Conservation (phyloP, 768 basidiomycete genomes). For the Leucosporidium yakuticum region DNA sequence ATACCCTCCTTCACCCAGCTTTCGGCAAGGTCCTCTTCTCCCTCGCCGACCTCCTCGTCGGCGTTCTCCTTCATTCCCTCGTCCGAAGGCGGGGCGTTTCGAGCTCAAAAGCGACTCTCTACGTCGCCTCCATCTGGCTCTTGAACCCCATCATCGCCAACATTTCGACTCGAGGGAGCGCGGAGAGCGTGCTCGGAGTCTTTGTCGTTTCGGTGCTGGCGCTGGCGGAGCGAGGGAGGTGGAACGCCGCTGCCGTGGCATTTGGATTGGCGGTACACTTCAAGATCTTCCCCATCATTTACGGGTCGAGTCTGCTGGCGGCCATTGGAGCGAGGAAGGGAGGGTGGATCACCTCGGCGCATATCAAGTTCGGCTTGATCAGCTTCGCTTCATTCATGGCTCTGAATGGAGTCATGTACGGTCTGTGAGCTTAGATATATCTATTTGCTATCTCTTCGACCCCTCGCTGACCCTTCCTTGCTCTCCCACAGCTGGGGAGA, state of each 20-base stretch:
- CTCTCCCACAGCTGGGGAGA: conserved; percentile 73
- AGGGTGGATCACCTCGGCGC: conserved; percentile 33
- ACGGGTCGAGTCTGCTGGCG: conserved; percentile 70
- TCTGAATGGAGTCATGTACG: conserved; percentile 63
- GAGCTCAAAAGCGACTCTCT: conserved; percentile 15
- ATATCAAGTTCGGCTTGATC: conserved; percentile 59
- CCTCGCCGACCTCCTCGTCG: conserved; percentile 71
- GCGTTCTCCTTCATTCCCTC: conserved; percentile 57
- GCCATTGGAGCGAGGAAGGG: conserved; percentile 22
- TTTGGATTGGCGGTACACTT: conserved; percentile 83
- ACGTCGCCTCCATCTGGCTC: conserved; percentile 60
- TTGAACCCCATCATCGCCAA: conserved; percentile 91
- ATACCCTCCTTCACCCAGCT: conserved; percentile 68
- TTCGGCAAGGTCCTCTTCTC: conserved; percentile 91
- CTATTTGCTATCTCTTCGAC: background rate
- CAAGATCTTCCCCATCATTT: conserved; percentile 95
- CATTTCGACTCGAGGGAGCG: conserved; percentile 94
- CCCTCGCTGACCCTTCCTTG: background rate
- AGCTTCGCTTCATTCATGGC: conserved; percentile 63
- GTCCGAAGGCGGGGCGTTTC: conserved; percentile 24
- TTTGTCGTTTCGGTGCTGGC: conserved; percentile 67
- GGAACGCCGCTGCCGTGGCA: conserved; percentile 59
- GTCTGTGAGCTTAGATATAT: conserved; percentile 53
- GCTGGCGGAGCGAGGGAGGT: conserved; percentile 47
- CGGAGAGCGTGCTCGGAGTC: conserved; percentile 77